Base-by-base conservation (phyloP, 208 protist species). In the Trypanosomatidae sp. region DNA sequence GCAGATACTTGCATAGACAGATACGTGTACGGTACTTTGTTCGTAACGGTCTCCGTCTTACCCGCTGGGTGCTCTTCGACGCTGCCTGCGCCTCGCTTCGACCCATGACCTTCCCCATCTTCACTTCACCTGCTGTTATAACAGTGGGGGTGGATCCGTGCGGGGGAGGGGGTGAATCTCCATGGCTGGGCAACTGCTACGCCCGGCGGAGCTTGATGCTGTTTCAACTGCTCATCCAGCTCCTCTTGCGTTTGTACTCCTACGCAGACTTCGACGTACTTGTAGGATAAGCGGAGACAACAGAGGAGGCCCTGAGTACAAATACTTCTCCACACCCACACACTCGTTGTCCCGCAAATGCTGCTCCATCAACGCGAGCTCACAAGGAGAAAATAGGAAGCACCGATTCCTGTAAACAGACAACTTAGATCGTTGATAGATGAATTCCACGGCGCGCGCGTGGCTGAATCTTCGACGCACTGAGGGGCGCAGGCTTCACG, bases 391-490 rank as follows among this genome's bases (percentile, higher is more conserved):
- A 46, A 25, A 22, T 39, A 39, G 3, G 36, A 44, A 17, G 0
- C 44, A 46, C 59, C 5, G 19, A 65, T 15, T 5, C 1, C 59
- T 65, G 10, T 39, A 19, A 25, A 9, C 39, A 12, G 59, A 25
- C 39, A 65, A 25, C 36, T 65, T 36, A 36, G 6, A 2, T 47
- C 39, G 25, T 44, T 1, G 59, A 46, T 65, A 12, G 39, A 72
- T 72, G 68, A 72, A 72, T 55, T 46, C 68, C 15, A 64, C 55
- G 1, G 68, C 68, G 43, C 68, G 53, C 3, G 49, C 49, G 25
- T 72, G 68, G 68, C 30, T 72, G 47, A 25, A n/a, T 36, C 4
- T 72, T 15, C 68, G 52, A n/a, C 36, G 53, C 53, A 19, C n/a
- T 19, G 56, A 60, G n/a, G 33, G 17, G 52, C 13, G 36, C 12